Evolutionary conservation across 495 filamentous ascomycete species (phyloP).

Genomic region (Bathelium albidoporum): DNA sequence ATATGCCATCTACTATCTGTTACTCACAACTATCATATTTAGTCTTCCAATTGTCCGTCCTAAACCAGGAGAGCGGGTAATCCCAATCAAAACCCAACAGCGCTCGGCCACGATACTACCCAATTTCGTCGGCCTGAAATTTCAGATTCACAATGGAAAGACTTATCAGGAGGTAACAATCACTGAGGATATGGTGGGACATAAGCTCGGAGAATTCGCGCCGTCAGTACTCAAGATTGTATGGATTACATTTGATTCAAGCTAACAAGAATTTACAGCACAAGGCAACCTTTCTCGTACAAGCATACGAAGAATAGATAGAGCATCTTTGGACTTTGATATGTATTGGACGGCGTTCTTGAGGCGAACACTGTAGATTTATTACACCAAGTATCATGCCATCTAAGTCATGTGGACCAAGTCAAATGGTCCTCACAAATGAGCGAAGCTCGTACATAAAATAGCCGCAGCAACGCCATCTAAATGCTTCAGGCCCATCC

Average conservation of each 20-base stretch:
- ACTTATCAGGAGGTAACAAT: constrained; percentile 77
- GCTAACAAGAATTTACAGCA: constrained; percentile 42
- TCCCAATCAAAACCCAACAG: constrained; percentile 79
- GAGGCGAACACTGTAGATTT: background rate
- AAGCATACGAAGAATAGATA: constrained; percentile 72
- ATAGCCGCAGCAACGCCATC: background rate
- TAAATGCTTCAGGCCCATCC: background rate
- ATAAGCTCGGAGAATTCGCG: constrained; percentile 94
- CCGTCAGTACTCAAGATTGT: constrained; percentile 47
- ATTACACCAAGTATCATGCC: background rate
- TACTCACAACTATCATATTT: constrained; percentile 9
- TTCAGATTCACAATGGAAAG: constrained; percentile 94
- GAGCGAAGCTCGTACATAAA: background rate
- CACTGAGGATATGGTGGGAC: constrained; percentile 96
- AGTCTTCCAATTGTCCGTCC: constrained; percentile 57
- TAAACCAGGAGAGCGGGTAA: constrained; percentile 48
- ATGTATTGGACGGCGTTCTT: background rate
- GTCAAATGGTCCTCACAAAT: background rate
- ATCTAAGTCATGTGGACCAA: background rate
- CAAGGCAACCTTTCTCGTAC: constrained; percentile 75
- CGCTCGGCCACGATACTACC: constrained; percentile 89
- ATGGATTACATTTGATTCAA: background rate
- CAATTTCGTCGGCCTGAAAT: constrained; percentile 87
- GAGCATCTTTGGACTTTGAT: background rate
- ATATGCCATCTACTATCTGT: background rate